A percentile compares a stretch with the other conserved stretches of the same genome.
Conservation (phyloP, 2,329 filamentous ascomycete species). For the Xylariaceae sp. region DNA sequence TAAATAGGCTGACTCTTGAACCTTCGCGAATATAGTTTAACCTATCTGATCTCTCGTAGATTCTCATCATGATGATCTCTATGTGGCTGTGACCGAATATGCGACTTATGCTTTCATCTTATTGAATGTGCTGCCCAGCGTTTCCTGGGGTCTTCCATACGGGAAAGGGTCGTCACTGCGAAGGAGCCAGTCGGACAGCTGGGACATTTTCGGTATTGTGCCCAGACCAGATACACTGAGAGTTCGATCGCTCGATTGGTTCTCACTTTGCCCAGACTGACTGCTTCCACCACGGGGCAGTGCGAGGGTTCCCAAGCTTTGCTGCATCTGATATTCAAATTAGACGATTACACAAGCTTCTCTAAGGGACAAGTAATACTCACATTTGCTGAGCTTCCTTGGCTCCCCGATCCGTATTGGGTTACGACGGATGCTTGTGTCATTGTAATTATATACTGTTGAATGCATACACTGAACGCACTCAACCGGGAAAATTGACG, state of each 20-base stretch:
- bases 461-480: not conserved
- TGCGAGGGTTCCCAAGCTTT: not conserved
- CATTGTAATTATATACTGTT: slow-evolving; percentile 5
- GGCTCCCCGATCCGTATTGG: not conserved
- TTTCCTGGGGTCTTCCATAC: too few relatives aligned
- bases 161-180: slow-evolving; percentile 13
- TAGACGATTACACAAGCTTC: too few relatives aligned
- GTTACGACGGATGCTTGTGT: not conserved
- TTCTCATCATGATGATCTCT: too few relatives aligned
- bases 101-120: too few relatives aligned
- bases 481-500: too few relatives aligned
- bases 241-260: not conserved
- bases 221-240: slow-evolving; percentile 2
- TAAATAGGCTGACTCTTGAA: too few relatives aligned
- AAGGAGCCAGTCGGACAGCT: slow-evolving; percentile 1
- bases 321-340: too few relatives aligned
- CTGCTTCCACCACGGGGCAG: too few relatives aligned
- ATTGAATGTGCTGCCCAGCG: too few relatives aligned
- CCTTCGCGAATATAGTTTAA: too few relatives aligned
- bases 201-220: not conserved
- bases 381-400: not conserved
- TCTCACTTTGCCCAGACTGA: not conserved
- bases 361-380: not conserved
- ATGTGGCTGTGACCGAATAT: too few relatives aligned
- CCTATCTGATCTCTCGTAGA: too few relatives aligned